A percentile compares a stretch with the other conserved stretches of the same genome.
Evolutionary conservation across 2,329 filamentous ascomycete genomes (phyloP).

Genomic region (Trichophyton benhamiae): DNA sequence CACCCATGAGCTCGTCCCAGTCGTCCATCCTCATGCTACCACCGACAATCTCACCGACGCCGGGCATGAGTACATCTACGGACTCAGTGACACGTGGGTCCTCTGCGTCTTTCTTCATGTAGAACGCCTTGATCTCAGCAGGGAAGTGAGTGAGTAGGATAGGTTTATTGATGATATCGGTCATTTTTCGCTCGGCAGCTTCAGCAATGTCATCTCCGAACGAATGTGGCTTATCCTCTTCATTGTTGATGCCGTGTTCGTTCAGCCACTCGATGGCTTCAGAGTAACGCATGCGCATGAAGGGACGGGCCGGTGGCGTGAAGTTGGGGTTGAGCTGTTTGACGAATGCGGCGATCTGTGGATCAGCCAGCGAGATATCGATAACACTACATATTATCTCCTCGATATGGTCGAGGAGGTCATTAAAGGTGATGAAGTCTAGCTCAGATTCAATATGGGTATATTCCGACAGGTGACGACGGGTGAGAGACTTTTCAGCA

Average conservation of each 20-base stretch:
- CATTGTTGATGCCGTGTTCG: slow-evolving; percentile 82
- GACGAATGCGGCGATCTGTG: slow-evolving; percentile 58
- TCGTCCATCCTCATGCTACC: slow-evolving; percentile 93
- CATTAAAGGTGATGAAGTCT: slow-evolving; percentile 87
- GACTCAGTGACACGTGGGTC: slow-evolving; percentile 82
- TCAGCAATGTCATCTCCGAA: slow-evolving; percentile 98
- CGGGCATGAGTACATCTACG: slow-evolving; percentile 79
- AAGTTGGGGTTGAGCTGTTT: slow-evolving; percentile 87
- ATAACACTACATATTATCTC: slow-evolving; percentile 77
- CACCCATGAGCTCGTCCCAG: slow-evolving; percentile 77
- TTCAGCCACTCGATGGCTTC: slow-evolving; percentile 92
- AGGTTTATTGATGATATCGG: slow-evolving; percentile 85
- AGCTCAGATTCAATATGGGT: slow-evolving; percentile 94
- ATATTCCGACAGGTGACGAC: slow-evolving; percentile 90
- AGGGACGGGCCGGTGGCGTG: slow-evolving; percentile 66
- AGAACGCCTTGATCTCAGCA: slow-evolving; percentile 94
- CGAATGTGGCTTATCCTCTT: slow-evolving; percentile 75
- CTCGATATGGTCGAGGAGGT: slow-evolving; percentile 79
- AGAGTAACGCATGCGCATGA: slow-evolving; percentile 86
- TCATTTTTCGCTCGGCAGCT: slow-evolving; percentile 93
- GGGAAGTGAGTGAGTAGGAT: slow-evolving; percentile 98
- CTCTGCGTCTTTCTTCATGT: slow-evolving; percentile 80
- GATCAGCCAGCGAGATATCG: slow-evolving; percentile 61
- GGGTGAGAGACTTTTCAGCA: slow-evolving; percentile 88
- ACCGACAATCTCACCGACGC: slow-evolving; percentile 92